Evolutionary conservation across 257 asterid species (phyloP).

Genomic region (Marsdenia floribunda): DNA sequence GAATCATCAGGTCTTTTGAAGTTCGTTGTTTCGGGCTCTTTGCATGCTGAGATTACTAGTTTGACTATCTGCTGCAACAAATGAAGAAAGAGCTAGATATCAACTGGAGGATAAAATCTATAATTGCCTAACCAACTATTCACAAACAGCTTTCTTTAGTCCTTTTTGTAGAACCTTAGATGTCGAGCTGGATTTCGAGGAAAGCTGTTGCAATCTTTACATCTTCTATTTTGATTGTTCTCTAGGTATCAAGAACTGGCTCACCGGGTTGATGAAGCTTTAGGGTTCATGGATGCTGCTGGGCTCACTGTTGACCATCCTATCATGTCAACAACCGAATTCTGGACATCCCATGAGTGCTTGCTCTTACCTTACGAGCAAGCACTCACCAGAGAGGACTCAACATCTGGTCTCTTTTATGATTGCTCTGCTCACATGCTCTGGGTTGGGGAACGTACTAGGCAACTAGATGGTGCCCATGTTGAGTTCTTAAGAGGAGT

Average conservation of each 20-base stretch:
- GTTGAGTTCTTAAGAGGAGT: constrained; percentile 80
- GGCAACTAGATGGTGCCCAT: constrained; percentile 79
- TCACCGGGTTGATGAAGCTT: constrained; percentile 82
- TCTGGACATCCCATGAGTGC: constrained; percentile 89
- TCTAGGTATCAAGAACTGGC: constrained; percentile 76
- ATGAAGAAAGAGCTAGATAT: not conserved
- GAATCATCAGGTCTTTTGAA: not conserved
- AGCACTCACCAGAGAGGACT: constrained; percentile 69
- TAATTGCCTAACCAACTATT: not conserved
- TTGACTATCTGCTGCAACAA: not conserved
- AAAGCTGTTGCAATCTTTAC: not conserved
- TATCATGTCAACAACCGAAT: constrained; percentile 68
- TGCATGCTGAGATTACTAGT: not conserved
- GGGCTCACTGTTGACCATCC: constrained; percentile 82
- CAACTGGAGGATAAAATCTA: not conserved
- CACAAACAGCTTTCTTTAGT: too few relatives aligned
- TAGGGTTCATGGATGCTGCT: constrained; percentile 87
- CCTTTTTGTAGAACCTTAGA: not conserved
- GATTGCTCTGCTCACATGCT: constrained; percentile 95
- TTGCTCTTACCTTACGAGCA: constrained; percentile 76
- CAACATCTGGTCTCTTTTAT: constrained; percentile 69
- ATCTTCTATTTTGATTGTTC: constrained; percentile 18
- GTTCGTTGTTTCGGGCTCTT: not conserved
- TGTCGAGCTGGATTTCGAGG: not conserved
- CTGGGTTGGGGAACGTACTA: constrained; percentile 82